phyloP scores from a whole-genome alignment of 2,329 filamentous ascomycete species.

The Penicillium sp. region DNA sequence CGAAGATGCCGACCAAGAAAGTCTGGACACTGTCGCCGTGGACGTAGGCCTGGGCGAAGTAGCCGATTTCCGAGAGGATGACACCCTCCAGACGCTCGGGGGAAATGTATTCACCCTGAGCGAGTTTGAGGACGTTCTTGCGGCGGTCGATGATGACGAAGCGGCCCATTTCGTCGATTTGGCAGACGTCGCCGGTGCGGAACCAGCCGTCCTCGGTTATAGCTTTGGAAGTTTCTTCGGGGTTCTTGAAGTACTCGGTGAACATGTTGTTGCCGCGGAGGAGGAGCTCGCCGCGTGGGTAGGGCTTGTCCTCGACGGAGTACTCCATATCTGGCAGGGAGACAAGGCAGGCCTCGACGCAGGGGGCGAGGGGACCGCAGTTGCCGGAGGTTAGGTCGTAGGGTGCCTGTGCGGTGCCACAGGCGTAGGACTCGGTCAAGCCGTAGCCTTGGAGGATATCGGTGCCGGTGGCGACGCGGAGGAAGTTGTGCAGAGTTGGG shows the following conservation, averaged over 20 bases:
- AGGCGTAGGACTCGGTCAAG: constrained; percentile 89
- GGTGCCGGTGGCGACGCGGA: constrained; percentile 80
- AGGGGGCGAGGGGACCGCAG: constrained; percentile 73
- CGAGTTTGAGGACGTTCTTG: constrained; percentile 99
- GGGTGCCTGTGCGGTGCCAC: constrained; percentile 69
- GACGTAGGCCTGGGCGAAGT: constrained; percentile 81
- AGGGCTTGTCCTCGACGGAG: constrained; percentile 80
- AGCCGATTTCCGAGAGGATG: constrained; percentile 78
- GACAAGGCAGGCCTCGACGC: constrained; percentile 75
- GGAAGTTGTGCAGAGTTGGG: constrained; percentile 83
- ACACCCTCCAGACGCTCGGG: constrained; percentile 97
- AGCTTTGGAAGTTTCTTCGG: constrained; percentile 80
- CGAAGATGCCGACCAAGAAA: constrained; percentile 82
- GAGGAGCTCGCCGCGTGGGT: constrained; percentile 87
- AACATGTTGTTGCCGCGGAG: constrained; percentile 81
- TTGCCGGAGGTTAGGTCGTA: constrained; percentile 78
- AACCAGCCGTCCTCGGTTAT: constrained; percentile 94
- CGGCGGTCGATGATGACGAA: constrained; percentile 93
- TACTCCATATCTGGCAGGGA: constrained; percentile 97
- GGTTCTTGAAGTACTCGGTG: constrained; percentile 86
- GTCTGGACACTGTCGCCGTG: constrained; percentile 87
- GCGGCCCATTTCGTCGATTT: constrained; percentile 81
- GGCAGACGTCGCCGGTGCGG: constrained; percentile 89
- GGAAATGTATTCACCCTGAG: constrained; percentile 97
- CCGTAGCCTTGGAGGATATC: constrained; percentile 87